These are phyloP conservation scores for Xanthoceras sorbifolium DNA, from an alignment of 345 rosid genomes.

Conservation along the genomic window DNA sequence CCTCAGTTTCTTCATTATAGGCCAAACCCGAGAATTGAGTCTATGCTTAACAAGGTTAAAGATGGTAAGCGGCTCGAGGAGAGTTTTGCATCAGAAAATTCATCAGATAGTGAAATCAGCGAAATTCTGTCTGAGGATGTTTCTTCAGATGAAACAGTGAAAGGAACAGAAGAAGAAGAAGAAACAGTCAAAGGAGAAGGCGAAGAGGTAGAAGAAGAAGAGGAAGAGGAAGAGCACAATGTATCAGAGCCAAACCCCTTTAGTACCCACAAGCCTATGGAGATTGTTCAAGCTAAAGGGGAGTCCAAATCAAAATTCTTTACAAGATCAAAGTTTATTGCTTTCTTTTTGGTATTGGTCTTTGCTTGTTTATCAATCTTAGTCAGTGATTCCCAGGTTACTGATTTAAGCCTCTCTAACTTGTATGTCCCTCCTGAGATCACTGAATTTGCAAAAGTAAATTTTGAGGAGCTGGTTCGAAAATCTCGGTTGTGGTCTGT, in stretches of 20 bases:
- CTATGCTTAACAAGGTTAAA: constrained; percentile 34
- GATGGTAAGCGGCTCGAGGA: constrained; percentile 55
- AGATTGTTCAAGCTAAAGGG: constrained; percentile 27
- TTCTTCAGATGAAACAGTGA: constrained; percentile 24
- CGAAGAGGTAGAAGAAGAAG: constrained; percentile 28
- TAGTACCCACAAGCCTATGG: constrained; percentile 11
- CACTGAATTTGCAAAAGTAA: constrained; percentile 36
- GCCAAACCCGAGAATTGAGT: constrained; percentile 61
- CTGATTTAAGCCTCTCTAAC: constrained; percentile 28
- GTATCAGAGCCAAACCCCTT: constrained; percentile 26
- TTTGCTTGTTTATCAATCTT: constrained; percentile 38
- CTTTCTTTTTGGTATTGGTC: constrained; percentile 42
- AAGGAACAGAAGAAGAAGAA: constrained; percentile 29
- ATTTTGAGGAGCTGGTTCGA: constrained; percentile 33
- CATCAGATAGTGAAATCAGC: constrained; percentile 50
- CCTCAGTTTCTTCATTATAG: constrained; percentile 61
- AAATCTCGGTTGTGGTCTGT: constrained; percentile 41
- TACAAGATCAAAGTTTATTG: constrained; percentile 39
- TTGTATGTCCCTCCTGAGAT: constrained; percentile 47
- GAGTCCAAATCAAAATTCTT: constrained; percentile 39
- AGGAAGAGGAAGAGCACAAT: constrained; percentile 31
- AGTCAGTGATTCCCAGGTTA: constrained; percentile 33
- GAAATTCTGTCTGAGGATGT: constrained; percentile 45
- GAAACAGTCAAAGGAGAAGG: constrained; percentile 26
- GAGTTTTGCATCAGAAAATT: constrained; percentile 47